Conservation (phyloP, 2,329 filamentous ascomycete genomes). For the Verticillium zaregamsianum region DNA sequence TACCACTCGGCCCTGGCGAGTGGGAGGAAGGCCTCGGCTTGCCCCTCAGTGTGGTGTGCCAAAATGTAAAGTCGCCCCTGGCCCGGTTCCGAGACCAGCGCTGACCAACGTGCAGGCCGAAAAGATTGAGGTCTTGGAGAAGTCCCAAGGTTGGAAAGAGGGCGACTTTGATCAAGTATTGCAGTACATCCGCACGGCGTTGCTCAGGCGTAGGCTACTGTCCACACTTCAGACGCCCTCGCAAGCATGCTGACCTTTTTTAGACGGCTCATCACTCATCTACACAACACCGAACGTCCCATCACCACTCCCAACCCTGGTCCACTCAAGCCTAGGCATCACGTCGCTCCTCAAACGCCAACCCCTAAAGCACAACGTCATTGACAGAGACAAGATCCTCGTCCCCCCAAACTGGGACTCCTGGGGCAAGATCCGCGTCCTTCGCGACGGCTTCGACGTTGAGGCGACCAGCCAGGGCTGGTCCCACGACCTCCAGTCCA, state of each 20-base stretch:
- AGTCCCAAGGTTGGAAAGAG: conserved; percentile 89
- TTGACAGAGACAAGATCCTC: conserved; percentile 89
- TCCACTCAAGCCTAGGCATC: conserved; percentile 83
- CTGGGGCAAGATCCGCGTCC: conserved; percentile 92
- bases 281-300: conserved; percentile 76
- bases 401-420: conserved; percentile 98
- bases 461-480: conserved; percentile 82
- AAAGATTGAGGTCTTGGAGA: conserved; percentile 86
- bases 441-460: conserved; percentile 88
- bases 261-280: conserved; percentile 79
- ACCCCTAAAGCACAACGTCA: conserved; percentile 82
- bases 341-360: conserved; percentile 76
- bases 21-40: conserved; percentile 89
- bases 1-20: conserved; percentile 82
- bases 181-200: conserved; percentile 83
- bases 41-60: conserved; percentile 89
- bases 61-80: conserved; percentile 62
- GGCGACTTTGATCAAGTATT: conserved; percentile 95
- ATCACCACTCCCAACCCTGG: conserved; percentile 72
- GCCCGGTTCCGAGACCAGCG: background rate
- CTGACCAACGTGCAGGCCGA: conserved; percentile 56
- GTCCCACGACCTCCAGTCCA: conserved; percentile 74
- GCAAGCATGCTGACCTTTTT: conserved; percentile 6
- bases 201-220: conserved; percentile 69
- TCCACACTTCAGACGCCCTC: background rate